Percentiles rank a stretch among this genome's conserved stretches.
phyloP scores from a whole-genome alignment of 345 rosid species.

The Populus simonii region DNA sequence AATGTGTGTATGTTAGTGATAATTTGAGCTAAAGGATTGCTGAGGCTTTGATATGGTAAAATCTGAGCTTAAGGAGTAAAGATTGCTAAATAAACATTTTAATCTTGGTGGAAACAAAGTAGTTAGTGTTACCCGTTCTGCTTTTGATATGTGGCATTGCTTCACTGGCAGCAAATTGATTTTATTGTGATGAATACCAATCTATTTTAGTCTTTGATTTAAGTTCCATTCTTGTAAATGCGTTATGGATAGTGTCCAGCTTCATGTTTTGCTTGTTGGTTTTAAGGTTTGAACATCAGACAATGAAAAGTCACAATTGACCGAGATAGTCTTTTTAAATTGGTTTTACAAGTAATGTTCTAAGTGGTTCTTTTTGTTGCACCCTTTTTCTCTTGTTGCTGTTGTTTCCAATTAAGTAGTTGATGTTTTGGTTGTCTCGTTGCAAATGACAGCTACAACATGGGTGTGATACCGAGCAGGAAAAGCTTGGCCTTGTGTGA shows the following conservation, averaged over 20 bases:
- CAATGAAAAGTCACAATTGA: background rate
- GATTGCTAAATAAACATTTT: background rate
- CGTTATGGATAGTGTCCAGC: background rate
- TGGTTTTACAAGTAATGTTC: background rate
- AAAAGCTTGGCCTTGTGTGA: constrained; percentile 88
- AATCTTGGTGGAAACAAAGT: background rate
- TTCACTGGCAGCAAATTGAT: background rate
- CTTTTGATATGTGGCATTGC: background rate
- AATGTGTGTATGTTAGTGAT: background rate
- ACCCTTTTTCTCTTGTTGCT: background rate
- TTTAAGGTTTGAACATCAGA: background rate
- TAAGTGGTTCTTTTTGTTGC: background rate
- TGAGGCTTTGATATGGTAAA: background rate
- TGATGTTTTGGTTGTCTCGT: constrained; percentile 12
- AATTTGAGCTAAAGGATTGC: background rate
- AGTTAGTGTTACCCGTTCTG: background rate
- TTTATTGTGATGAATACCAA: background rate
- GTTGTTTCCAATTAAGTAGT: background rate
- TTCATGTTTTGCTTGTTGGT: background rate
- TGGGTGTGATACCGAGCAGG: constrained; percentile 85
- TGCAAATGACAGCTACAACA: constrained; percentile 67
- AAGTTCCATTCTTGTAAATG: background rate
- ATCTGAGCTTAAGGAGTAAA: background rate
- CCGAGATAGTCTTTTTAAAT: background rate
- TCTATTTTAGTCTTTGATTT: background rate